phyloP scores from a whole-genome alignment of 2,329 filamentous ascomycete species.

The Fusarium chlamydosporum region DNA sequence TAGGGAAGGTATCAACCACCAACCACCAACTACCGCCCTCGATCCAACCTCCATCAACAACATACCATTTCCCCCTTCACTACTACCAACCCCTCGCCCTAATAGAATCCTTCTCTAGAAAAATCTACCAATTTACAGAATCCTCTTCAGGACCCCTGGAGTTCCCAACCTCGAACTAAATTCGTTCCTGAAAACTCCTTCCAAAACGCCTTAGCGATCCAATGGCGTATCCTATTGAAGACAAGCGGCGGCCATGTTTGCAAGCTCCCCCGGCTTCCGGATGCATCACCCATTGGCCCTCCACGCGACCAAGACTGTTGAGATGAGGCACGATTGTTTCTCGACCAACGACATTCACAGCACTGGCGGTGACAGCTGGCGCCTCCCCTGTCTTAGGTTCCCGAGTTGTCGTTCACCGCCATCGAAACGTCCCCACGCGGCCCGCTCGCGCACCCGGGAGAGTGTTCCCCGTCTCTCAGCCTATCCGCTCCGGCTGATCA shows the following conservation, averaged over 20 bases:
- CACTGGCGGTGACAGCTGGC: slow-evolving; percentile 52
- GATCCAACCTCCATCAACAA: slow-evolving; percentile 22
- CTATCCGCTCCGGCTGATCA: slow-evolving; percentile 34
- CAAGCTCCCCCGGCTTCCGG: slow-evolving; percentile 46
- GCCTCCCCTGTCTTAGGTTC: slow-evolving; percentile 38
- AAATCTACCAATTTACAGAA: slow-evolving; percentile 2
- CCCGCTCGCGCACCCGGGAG: slow-evolving; percentile 46
- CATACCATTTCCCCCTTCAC: slow-evolving; percentile 9
- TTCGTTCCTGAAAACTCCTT: slow-evolving; percentile 40
- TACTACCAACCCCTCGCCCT: slow-evolving; percentile 34
- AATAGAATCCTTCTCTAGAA: slow-evolving; percentile 2
- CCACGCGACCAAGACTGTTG: slow-evolving; percentile 26
- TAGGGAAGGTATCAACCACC: slow-evolving; percentile 9
- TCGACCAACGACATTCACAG: slow-evolving; percentile 44
- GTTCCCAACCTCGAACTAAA: slow-evolving; percentile 37
- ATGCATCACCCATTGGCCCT: slow-evolving; percentile 49
- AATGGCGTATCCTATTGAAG: slow-evolving; percentile 43
- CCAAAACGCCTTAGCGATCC: slow-evolving; percentile 36
- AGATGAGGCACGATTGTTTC: slow-evolving; percentile 28
- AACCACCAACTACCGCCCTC: slow-evolving; percentile 30
- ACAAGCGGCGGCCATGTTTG: slow-evolving; percentile 40
- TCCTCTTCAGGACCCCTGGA: slow-evolving; percentile 25
- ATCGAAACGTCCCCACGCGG: slow-evolving; percentile 48
- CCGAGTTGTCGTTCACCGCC: slow-evolving; percentile 48
- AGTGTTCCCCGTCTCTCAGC: slow-evolving; percentile 36